Evolutionary conservation across 192 early-diverging fungal species (phyloP).

Genomic region (Coemansia reversa): DNA sequence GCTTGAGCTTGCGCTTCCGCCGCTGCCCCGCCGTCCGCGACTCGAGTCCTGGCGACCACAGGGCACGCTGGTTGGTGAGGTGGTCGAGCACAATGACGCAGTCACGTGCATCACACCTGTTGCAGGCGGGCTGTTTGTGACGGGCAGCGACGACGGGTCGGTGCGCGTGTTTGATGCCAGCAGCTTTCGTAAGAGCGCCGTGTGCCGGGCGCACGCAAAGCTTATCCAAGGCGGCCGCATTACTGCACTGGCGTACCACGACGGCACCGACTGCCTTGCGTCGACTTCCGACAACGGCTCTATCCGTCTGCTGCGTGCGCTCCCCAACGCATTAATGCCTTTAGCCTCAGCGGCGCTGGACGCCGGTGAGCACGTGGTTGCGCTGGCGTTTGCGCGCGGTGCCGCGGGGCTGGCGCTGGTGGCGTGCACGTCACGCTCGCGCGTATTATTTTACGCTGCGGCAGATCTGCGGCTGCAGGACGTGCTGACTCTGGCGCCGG

Average conservation of each 20-base stretch:
- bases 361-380: slow-evolving; percentile 23
- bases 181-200: slow-evolving; percentile 80
- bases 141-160: slow-evolving; percentile 81
- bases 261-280: slow-evolving; percentile 74
- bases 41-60: slow-evolving; percentile 71
- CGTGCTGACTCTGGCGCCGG: slow-evolving; percentile 13
- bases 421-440: slow-evolving; percentile 42
- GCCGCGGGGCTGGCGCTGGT: slow-evolving; percentile 23
- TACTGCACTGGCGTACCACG: slow-evolving; percentile 73
- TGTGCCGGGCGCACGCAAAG: slow-evolving; percentile 70
- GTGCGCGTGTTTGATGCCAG: slow-evolving; percentile 82
- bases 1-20: slow-evolving; percentile 55
- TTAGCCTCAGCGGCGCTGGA: slow-evolving; percentile 16
- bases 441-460: slow-evolving; percentile 33
- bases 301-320: slow-evolving; percentile 71
- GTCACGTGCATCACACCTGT: slow-evolving; percentile 70
- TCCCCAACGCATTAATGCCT: slow-evolving; percentile 12
- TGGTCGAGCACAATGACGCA: slow-evolving; percentile 81
- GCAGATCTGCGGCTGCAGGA: slow-evolving; percentile 20
- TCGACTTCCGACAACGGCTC: slow-evolving; percentile 78
- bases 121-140: slow-evolving; percentile 74
- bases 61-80: slow-evolving; percentile 74
- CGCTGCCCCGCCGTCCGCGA: slow-evolving; percentile 19
- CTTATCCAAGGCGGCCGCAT: slow-evolving; percentile 73
- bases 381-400: slow-evolving; percentile 23